Evolutionary conservation across 2,329 filamentous ascomycete species (phyloP).

Genomic region (Nemania diffusa): DNA sequence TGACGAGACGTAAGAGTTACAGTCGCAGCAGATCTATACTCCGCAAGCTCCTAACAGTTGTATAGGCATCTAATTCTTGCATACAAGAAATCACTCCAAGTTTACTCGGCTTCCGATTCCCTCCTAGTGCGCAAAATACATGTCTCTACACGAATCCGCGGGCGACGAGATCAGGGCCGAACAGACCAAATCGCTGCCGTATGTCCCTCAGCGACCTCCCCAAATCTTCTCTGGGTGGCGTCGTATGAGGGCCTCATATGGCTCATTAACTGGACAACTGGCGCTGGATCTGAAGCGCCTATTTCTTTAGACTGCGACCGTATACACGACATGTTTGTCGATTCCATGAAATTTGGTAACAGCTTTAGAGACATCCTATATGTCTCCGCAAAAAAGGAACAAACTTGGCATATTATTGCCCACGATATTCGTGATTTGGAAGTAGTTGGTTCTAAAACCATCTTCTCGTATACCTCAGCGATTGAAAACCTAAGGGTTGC

Average conservation of each 20-base stretch:
- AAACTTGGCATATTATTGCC: constrained; percentile 56
- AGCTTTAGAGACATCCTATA: constrained; percentile 58
- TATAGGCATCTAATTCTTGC: constrained; percentile 78
- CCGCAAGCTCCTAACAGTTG: constrained; percentile 39
- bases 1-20: constrained; percentile 67
- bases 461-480: constrained; percentile 51
- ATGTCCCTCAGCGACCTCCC: constrained; percentile 56
- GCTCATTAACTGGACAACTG: constrained; percentile 67
- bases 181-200: constrained; percentile 55
- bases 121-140: constrained; percentile 79
- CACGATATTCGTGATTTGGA: constrained; percentile 54
- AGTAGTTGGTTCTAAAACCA: constrained; percentile 47
- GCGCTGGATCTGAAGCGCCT: constrained; percentile 54
- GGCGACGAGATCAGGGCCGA: constrained; percentile 23
- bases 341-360: constrained; percentile 52
- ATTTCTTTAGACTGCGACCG: constrained; percentile 58
- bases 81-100: constrained; percentile 78
- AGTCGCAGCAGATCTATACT: background rate
- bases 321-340: constrained; percentile 59
- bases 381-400: constrained; percentile 57
- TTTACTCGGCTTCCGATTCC: constrained; percentile 85
- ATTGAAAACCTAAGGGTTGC: constrained; percentile 63
- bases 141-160: constrained; percentile 53
- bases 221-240: constrained; percentile 68
- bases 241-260: constrained; percentile 68